Conservation (phyloP, 768 basidiomycete species). For the Phanerochaete sordida region DNA sequence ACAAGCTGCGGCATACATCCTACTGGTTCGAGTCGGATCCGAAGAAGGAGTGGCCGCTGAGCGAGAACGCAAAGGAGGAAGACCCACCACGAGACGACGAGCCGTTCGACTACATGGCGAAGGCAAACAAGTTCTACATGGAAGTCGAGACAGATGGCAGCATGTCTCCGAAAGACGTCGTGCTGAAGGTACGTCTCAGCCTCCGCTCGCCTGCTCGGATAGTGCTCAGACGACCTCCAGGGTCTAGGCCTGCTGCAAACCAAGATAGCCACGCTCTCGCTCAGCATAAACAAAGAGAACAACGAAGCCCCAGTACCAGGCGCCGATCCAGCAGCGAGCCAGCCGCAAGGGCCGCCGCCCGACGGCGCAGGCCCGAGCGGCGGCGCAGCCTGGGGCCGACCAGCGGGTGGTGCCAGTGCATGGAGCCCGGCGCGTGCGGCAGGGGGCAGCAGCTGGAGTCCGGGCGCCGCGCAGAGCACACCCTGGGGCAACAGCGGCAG, state of each 20-base stretch:
- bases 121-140: slow-evolving; percentile 89
- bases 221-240: slow-evolving; percentile 29
- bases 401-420: slow-evolving; percentile 4
- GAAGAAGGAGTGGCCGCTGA: slow-evolving; percentile 87
- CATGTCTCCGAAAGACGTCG: slow-evolving; percentile 82
- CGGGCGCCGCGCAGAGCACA: neutral
- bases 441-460: slow-evolving; percentile 12
- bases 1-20: slow-evolving; percentile 92
- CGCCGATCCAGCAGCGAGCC: neutral
- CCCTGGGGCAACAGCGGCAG: neutral
- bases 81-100: slow-evolving; percentile 77
- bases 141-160: slow-evolving; percentile 95
- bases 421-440: slow-evolving; percentile 6
- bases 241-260: slow-evolving; percentile 76
- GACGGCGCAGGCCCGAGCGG: neutral
- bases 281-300: slow-evolving; percentile 57
- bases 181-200: slow-evolving; percentile 61
- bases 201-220: neutral
- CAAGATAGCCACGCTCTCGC: slow-evolving; percentile 76
- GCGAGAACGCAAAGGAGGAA: slow-evolving; percentile 83
- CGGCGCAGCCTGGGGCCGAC: slow-evolving; percentile 8
- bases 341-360: neutral
- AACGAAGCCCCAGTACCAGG: slow-evolving; percentile 30
- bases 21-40: slow-evolving; percentile 90
- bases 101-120: slow-evolving; percentile 83